Evolutionary conservation across 768 basidiomycete genomes (phyloP).

Genomic region (Mrakia frigida): DNA sequence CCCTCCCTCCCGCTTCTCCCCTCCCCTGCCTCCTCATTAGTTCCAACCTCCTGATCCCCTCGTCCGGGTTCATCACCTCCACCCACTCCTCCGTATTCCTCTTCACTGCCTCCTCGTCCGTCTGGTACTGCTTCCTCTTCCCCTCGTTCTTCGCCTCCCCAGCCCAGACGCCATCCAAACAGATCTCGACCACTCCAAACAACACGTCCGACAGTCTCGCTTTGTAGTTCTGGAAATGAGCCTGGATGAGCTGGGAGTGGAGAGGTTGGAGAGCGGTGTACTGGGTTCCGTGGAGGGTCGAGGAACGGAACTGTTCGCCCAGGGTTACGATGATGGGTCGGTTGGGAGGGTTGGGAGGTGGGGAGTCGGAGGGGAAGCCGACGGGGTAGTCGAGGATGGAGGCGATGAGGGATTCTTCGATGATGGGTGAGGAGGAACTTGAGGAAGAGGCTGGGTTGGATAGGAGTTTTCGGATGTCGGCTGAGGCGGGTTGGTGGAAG

Average conservation of each 20-base stretch:
- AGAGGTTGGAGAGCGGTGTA: conserved; percentile 7
- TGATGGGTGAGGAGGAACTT: background rate
- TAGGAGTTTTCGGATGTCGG: background rate
- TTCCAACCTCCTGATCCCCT: background rate
- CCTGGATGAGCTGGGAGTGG: background rate
- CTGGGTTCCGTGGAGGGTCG: conserved; percentile 9
- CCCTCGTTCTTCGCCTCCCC: background rate
- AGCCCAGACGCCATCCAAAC: conserved; percentile 2
- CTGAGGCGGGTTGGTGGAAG: background rate
- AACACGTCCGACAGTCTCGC: background rate
- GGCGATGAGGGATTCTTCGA: background rate
- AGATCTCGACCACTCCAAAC: conserved; percentile 5
- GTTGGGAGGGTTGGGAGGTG: background rate
- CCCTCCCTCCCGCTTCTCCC: background rate
- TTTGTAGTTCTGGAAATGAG: background rate
- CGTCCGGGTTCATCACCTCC: background rate
- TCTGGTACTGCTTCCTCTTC: background rate
- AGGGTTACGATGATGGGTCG: conserved; percentile 9
- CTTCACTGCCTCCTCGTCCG: background rate
- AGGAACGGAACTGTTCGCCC: background rate
- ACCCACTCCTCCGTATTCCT: background rate
- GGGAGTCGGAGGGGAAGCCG: conserved; percentile 1
- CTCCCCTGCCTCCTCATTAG: background rate
- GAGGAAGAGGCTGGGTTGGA: background rate
- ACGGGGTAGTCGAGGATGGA: conserved; percentile 22